Percentiles rank a stretch among this genome's conserved stretches.
Evolutionary conservation across 371 early-diverging fungal species (phyloP).

Genomic region (Apophysomyces elegans): DNA sequence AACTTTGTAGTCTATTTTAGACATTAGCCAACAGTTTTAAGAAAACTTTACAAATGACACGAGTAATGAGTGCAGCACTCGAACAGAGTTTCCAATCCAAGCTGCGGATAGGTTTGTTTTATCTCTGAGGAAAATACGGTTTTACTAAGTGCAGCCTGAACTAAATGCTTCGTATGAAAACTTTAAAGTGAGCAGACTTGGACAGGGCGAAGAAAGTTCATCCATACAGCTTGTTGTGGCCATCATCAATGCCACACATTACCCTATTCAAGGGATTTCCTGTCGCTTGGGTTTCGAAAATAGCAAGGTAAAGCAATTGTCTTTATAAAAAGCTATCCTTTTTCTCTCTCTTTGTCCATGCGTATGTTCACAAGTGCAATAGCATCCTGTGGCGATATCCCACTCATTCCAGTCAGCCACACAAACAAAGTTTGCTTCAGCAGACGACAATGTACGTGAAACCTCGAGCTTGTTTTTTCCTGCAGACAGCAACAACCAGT

Average conservation of each 20-base stretch:
- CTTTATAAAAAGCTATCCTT: background rate
- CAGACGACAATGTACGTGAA: background rate
- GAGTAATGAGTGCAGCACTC: constrained; percentile 25
- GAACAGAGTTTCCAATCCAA: constrained; percentile 32
- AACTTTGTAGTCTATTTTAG: constrained; percentile 10
- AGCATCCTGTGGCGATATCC: background rate
- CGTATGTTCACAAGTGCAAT: background rate
- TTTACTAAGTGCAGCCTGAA: background rate
- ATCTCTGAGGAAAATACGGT: background rate
- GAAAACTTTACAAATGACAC: constrained; percentile 27
- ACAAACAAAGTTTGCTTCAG: background rate
- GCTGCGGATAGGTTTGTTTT: constrained; percentile 24
- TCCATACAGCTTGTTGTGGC: constrained; percentile 15
- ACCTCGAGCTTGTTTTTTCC: constrained; percentile 10
- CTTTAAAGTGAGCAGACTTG: constrained; percentile 12
- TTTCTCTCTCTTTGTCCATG: background rate
- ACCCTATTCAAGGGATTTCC: constrained; percentile 16
- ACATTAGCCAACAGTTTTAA: constrained; percentile 26
- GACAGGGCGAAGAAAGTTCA: constrained; percentile 12
- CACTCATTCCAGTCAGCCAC: background rate
- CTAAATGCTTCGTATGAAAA: too few species aligned
- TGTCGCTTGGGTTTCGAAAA: constrained; percentile 16
- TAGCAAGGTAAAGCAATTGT: background rate
- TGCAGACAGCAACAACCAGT: background rate
- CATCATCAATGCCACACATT: constrained; percentile 18